Evolutionary conservation across 2,329 filamentous ascomycete species (phyloP).

Genomic region (Aspergillus sp.): DNA sequence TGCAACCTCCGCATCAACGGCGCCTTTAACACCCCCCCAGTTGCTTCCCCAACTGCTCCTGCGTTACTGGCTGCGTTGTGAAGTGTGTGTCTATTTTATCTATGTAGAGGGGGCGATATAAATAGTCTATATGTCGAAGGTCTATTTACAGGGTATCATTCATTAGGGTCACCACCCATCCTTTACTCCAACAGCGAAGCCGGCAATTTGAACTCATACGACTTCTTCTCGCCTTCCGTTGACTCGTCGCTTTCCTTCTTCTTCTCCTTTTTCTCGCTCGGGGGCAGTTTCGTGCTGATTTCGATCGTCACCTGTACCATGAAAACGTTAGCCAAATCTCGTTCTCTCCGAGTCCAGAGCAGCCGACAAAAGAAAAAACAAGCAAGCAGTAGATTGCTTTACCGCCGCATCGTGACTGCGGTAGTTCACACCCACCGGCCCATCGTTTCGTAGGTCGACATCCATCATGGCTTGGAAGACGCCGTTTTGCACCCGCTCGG

Average conservation of each 20-base stretch:
- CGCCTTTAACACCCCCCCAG: no score
- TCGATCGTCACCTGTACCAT: slow-evolving; percentile 43
- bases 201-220: slow-evolving; percentile 27
- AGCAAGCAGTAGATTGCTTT: slow-evolving; percentile 38
- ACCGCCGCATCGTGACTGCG: slow-evolving; percentile 58
- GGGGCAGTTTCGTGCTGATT: slow-evolving; percentile 44
- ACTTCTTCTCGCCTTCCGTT: slow-evolving; percentile 11
- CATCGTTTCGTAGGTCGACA: slow-evolving; percentile 86
- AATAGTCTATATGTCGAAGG: neutral
- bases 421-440: slow-evolving; percentile 65
- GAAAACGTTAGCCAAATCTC: slow-evolving; percentile 8
- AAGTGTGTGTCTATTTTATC: neutral
- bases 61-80: no score
- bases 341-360: neutral
- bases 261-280: slow-evolving; percentile 35
- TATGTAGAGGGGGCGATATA: neutral
- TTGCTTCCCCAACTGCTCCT: no score
- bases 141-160: neutral
- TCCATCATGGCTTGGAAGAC: slow-evolving; percentile 99
- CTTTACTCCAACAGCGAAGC: slow-evolving; percentile 26
- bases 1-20: neutral
- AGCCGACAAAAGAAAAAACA: slow-evolving; percentile 17
- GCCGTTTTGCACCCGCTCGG: slow-evolving; percentile 85
- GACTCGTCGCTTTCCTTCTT: slow-evolving; percentile 16
- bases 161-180: neutral